phyloP scores from a whole-genome alignment of 345 rosid genomes.

The Eucalyptus victrix region DNA sequence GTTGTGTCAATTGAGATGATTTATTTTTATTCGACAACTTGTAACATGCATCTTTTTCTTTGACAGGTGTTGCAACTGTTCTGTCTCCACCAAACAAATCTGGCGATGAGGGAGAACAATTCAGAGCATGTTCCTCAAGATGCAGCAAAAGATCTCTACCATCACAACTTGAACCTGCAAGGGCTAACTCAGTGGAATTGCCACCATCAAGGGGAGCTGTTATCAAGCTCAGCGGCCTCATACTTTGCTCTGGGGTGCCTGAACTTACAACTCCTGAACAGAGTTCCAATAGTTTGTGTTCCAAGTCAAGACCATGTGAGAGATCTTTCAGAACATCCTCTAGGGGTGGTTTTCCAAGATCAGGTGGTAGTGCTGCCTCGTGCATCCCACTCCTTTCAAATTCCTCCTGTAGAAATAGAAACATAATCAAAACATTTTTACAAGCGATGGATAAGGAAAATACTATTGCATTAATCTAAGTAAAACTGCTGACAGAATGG shows the following conservation, averaged over 20 bases:
- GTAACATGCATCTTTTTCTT: slow-evolving; percentile 6
- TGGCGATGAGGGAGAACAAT: slow-evolving; percentile 9
- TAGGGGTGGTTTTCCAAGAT: slow-evolving; percentile 65
- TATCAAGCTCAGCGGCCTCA: slow-evolving; percentile 8
- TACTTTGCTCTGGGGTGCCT: slow-evolving; percentile 6
- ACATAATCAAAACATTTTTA: neutral
- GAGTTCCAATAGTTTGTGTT: slow-evolving; percentile 26
- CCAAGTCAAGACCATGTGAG: slow-evolving; percentile 39
- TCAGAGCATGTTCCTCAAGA: neutral
- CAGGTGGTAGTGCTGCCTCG: slow-evolving; percentile 37
- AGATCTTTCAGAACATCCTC: slow-evolving; percentile 56
- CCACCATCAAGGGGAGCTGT: slow-evolving; percentile 4
- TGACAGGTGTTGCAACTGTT: neutral
- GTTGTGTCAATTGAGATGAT: slow-evolving; percentile 3
- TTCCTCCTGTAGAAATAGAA: slow-evolving; percentile 54
- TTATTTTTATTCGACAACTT: neutral
- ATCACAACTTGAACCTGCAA: slow-evolving; percentile 8
- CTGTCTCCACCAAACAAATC: slow-evolving; percentile 1
- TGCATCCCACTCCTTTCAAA: slow-evolving; percentile 64
- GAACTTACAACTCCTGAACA: slow-evolving; percentile 9
- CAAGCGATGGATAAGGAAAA: neutral
- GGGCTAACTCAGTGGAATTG: slow-evolving; percentile 13
- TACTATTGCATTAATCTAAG: neutral
- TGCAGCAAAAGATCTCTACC: slow-evolving; percentile 8
- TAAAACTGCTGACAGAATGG: neutral